A percentile compares a stretch with the other conserved stretches of the same genome.
Conservation (phyloP, 2,329 filamentous ascomycete genomes). For the Talaromyces sp. region DNA sequence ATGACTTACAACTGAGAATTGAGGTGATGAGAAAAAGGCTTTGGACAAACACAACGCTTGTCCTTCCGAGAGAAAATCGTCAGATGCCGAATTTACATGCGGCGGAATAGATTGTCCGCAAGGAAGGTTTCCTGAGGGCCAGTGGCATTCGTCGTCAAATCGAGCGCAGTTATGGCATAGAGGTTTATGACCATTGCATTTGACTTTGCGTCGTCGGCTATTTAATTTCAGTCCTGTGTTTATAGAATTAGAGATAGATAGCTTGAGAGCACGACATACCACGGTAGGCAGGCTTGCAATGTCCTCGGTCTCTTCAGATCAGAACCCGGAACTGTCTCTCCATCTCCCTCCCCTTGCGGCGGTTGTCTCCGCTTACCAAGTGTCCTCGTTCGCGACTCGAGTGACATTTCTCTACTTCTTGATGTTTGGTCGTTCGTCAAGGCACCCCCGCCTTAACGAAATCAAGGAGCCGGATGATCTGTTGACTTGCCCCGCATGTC, state of each 20-base stretch:
- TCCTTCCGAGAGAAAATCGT: neutral
- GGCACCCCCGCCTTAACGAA: neutral
- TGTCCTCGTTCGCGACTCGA: neutral
- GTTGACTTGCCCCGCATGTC: neutral
- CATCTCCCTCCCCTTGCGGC: neutral
- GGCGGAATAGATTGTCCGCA: neutral
- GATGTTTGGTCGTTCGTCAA: neutral
- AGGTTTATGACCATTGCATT: conserved; percentile 1
- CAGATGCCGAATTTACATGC: neutral
- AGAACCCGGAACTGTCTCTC: neutral
- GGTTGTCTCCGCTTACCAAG: neutral
- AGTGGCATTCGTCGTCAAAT: neutral
- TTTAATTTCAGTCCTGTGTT: neutral
- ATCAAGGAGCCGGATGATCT: neutral
- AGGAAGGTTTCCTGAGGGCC: neutral
- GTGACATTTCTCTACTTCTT: neutral
- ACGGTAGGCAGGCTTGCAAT: conserved; percentile 6
- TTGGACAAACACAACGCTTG: neutral
- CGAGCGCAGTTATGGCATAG: neutral
- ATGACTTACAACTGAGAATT: neutral
- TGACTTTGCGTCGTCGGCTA: conserved; percentile 4
- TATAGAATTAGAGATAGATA: neutral
- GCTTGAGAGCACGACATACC: neutral
- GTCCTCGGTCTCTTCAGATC: conserved; percentile 5
- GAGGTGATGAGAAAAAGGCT: neutral